Percentiles rank a stretch among this genome's conserved stretches.
Conservation (phyloP, 2,329 filamentous ascomycete genomes). For the Aureobasidium sp. region DNA sequence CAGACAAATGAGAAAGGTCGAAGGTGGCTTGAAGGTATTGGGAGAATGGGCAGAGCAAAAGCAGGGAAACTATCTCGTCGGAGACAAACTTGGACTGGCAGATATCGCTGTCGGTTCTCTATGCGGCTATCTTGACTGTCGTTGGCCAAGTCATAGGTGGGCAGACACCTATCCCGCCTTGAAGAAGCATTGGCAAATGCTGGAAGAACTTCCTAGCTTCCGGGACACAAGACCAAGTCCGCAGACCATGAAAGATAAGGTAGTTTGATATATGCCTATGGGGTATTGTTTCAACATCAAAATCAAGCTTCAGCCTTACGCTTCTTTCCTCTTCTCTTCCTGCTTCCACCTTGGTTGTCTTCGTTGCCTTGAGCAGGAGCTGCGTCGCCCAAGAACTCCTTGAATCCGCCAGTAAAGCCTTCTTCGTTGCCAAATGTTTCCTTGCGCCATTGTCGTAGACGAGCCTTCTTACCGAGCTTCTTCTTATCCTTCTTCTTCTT, state of each 20-base stretch:
- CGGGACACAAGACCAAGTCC: slow-evolving; percentile 26
- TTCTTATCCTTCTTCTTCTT: slow-evolving; percentile 89
- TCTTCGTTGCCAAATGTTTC: slow-evolving; percentile 59
- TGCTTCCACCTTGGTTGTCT: slow-evolving; percentile 29
- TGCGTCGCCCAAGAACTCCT: slow-evolving; percentile 25
- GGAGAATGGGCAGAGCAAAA: slow-evolving; percentile 25
- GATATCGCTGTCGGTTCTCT: slow-evolving; percentile 31
- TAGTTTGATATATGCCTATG: slow-evolving; percentile 25
- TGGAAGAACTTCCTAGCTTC: slow-evolving; percentile 38
- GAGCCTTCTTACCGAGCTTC: slow-evolving; percentile 83
- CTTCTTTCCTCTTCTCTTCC: slow-evolving; percentile 32
- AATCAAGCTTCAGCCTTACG: slow-evolving; percentile 25
- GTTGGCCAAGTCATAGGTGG: slow-evolving; percentile 30
- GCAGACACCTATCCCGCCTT: slow-evolving; percentile 28
- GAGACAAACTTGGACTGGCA: slow-evolving; percentile 28
- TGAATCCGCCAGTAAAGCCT: slow-evolving; percentile 39
- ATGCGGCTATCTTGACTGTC: slow-evolving; percentile 29
- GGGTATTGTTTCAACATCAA: not conserved
- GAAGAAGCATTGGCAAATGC: slow-evolving; percentile 40
- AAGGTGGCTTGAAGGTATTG: slow-evolving; percentile 29
- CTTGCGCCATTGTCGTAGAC: slow-evolving; percentile 76
- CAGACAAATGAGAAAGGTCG: slow-evolving; percentile 31
- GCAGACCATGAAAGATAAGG: slow-evolving; percentile 30
- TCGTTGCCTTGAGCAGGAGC: slow-evolving; percentile 20
- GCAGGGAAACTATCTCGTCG: slow-evolving; percentile 26